Percentiles rank a stretch among this genome's conserved stretches.
Conservation (phyloP, 2,329 filamentous ascomycete species). For the Neonectria faginata region DNA sequence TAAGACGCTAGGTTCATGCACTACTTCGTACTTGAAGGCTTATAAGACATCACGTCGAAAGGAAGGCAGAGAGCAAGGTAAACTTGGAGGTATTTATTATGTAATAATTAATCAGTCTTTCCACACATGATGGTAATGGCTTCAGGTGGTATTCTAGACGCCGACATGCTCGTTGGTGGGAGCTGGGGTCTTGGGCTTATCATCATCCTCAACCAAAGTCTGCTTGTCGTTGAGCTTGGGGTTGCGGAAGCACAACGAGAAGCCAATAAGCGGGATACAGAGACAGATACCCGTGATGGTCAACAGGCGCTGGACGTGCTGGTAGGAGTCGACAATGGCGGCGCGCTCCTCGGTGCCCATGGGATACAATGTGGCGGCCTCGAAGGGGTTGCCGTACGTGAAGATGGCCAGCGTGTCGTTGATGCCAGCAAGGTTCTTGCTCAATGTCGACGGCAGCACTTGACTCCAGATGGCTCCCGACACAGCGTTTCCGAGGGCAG, state of each 20-base stretch:
- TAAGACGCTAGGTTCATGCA: background rate
- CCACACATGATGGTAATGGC: slow-evolving; percentile 8
- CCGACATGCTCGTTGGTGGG: slow-evolving; percentile 5
- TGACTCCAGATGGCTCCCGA: slow-evolving; percentile 74
- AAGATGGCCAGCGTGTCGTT: slow-evolving; percentile 53
- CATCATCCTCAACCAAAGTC: slow-evolving; percentile 53
- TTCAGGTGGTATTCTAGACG: background rate
- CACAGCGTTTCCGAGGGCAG: slow-evolving; percentile 69
- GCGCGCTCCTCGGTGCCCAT: slow-evolving; percentile 57
- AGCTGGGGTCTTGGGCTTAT: slow-evolving; percentile 22
- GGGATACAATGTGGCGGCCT: slow-evolving; percentile 50
- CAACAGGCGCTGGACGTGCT: slow-evolving; percentile 60
- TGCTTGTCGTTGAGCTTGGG: slow-evolving; percentile 60
- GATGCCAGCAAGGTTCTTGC: slow-evolving; percentile 49
- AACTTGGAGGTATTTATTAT: background rate
- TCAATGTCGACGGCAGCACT: slow-evolving; percentile 61
- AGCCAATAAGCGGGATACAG: slow-evolving; percentile 60
- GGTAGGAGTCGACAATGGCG: slow-evolving; percentile 59
- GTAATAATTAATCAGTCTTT: background rate
- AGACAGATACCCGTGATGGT: slow-evolving; percentile 62
- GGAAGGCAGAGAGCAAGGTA: background rate
- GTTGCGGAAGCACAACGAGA: slow-evolving; percentile 58
- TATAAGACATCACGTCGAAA: background rate
- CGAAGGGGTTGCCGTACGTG: slow-evolving; percentile 55
- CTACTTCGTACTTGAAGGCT: background rate